Evolutionary conservation across 169 alveolate genomes (phyloP), one percentile per base, ranked within the genome.

Genomic region (Pseudocohnilembus persalinus): DNA sequence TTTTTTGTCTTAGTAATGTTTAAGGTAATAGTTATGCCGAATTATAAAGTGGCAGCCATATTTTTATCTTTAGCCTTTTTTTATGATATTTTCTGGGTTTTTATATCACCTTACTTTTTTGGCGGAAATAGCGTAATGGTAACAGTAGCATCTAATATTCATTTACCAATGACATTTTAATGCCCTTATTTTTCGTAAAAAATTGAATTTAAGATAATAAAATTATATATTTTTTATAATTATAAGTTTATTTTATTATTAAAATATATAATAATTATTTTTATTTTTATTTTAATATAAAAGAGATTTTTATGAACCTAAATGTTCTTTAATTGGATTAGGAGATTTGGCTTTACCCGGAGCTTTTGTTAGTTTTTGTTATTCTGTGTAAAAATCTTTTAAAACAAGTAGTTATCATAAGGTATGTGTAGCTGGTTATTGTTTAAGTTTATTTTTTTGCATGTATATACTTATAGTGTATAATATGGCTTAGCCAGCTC

Each of bases 271-370:
- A n/a, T n/a, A n/a, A n/a, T n/a, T n/a, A n/a, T n/a, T n/a, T n/a
- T n/a, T n/a, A 49, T 20, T 49, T 20, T 49, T 49, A 11, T 49
- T 20, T 20, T 49, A 4, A 11, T 49, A 11, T 49, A 49, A 49
- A 0, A 34, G 83, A 1, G 49, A 80, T 63, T 83, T 76, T 74
- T 96, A 96, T 26, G 77, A 84, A 31, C 49, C 86, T 28, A 75
- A 49, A 15, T 94, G 97, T 83, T 75, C 93, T 25, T 30, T 93
- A 28, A 32, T 94, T 27, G 97, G 97, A 20, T 81, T 94, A 29
- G 96, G 97, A 15, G 97, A 94, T 78, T 86, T 94, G 26, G 90
- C 84, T 34, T 81, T 94, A 0, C 96, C 97, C 25, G 97, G 97
- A 30, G 77, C 90, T 20, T 88, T 84, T 30, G 77, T 90, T 16